These are phyloP conservation scores for Oryza longistaminata DNA, from an alignment of 176 grass and related monocot species.

Conservation along the genomic window DNA sequence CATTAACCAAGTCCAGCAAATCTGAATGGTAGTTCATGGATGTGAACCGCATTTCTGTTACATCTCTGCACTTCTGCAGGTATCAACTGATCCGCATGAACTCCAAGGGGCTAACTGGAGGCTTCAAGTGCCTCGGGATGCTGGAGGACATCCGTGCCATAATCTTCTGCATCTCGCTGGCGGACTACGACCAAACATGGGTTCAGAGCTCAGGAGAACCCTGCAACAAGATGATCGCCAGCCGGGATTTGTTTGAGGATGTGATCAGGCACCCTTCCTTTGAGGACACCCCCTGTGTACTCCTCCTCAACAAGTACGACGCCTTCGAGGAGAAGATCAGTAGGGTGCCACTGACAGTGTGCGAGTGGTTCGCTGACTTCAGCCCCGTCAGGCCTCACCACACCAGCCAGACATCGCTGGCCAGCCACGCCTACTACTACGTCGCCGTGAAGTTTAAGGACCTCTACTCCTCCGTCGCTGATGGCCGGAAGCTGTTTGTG, in stretches of 20 bases:
- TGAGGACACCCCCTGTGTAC: conserved; percentile 48
- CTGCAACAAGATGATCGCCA: conserved; percentile 72
- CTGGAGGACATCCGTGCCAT: conserved; percentile 62
- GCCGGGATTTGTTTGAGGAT: conserved; percentile 60
- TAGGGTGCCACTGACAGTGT: conserved; percentile 35
- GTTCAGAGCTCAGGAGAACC: conserved; percentile 28
- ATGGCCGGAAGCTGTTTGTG: conserved; percentile 59
- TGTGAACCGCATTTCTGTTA: background rate
- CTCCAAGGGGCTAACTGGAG: conserved; percentile 54
- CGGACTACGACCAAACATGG: conserved; percentile 56
- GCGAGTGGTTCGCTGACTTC: conserved; percentile 66
- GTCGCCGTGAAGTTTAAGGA: conserved; percentile 70
- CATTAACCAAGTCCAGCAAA: background rate
- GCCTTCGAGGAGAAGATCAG: conserved; percentile 59
- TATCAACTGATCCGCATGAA: conserved; percentile 60
- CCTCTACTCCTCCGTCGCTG: conserved; percentile 47
- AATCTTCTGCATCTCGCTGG: conserved; percentile 63
- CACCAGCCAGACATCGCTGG: conserved; percentile 49
- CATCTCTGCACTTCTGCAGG: conserved; percentile 20
- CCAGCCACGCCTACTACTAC: conserved; percentile 68
- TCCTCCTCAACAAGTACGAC: conserved; percentile 74
- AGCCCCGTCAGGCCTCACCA: conserved; percentile 56
- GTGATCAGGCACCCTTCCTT: conserved; percentile 58
- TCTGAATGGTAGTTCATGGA: background rate
- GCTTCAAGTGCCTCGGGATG: conserved; percentile 71